Evolutionary conservation across 2,329 filamentous ascomycete genomes (phyloP).

Genomic region (Colletotrichum lini): DNA sequence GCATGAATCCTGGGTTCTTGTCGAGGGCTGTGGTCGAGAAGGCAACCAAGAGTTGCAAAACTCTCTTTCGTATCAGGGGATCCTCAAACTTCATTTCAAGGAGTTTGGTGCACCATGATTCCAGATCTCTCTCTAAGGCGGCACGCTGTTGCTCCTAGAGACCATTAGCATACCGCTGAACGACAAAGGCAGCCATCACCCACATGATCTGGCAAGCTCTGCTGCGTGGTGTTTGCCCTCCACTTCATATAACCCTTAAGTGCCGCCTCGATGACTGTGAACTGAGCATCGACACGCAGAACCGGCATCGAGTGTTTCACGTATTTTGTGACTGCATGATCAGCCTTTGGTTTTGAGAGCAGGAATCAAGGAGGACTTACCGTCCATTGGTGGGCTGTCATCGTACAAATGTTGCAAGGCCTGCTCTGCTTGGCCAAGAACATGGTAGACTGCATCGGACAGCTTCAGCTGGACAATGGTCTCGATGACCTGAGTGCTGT

Average conservation of each 20-base stretch:
- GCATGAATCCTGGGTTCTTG: conserved; percentile 83
- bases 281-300: conserved; percentile 88
- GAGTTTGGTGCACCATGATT: conserved; percentile 81
- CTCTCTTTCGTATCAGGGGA: conserved; percentile 85
- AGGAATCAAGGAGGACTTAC: conserved; percentile 57
- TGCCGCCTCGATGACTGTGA: conserved; percentile 89
- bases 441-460: conserved; percentile 88
- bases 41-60: conserved; percentile 85
- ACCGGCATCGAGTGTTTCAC: conserved; percentile 80
- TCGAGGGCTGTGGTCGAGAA: conserved; percentile 87
- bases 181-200: background rate
- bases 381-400: conserved; percentile 75
- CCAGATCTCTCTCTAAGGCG: conserved; percentile 74
- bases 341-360: background rate
- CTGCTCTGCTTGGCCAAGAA: conserved; percentile 83
- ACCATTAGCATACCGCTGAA: conserved; percentile 15
- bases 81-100: conserved; percentile 83
- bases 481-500: conserved; percentile 90
- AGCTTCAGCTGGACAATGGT: conserved; percentile 85
- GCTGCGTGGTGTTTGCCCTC: conserved; percentile 56
- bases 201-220: conserved; percentile 41
- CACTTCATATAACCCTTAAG: conserved; percentile 92
- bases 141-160: conserved; percentile 65
- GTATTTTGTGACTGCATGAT: conserved; percentile 66
- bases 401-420: conserved; percentile 83